These are phyloP conservation scores for Malbranchea cinnamomea DNA, from an alignment of 2,329 filamentous ascomycete species.

Conservation along the genomic window DNA sequence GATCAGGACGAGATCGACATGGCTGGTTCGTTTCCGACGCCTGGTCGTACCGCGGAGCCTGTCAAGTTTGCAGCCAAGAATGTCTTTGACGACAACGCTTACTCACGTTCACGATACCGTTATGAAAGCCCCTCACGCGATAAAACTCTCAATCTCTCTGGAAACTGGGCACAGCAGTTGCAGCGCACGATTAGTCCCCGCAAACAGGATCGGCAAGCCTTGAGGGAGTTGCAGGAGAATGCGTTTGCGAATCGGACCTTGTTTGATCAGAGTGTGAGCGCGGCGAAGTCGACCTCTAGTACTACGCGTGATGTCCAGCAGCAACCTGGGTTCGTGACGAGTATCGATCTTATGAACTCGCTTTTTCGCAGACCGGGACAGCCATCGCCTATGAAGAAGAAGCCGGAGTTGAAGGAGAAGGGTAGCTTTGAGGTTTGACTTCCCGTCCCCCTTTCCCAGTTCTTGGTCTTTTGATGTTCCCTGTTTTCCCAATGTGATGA, in stretches of 20 bases:
- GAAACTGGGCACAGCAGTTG: constrained; percentile 88
- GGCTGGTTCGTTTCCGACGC: constrained; percentile 62
- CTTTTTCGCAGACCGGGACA: constrained; percentile 57
- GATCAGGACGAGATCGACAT: constrained; percentile 61
- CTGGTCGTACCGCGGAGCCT: constrained; percentile 59
- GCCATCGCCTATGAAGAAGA: constrained; percentile 40
- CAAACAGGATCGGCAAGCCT: constrained; percentile 70
- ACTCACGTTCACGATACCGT: no score
- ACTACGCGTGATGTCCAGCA: no score
- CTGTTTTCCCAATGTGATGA: constrained; percentile 34
- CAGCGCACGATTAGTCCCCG: constrained; percentile 86
- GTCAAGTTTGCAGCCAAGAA: constrained; percentile 13
- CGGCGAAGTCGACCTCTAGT: no score
- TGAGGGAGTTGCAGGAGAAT: constrained; percentile 50
- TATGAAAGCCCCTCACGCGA: constrained; percentile 42
- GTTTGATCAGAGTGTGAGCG: no score
- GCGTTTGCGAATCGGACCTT: constrained; percentile 38
- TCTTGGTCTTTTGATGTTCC: constrained; percentile 28
- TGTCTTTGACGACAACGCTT: constrained; percentile 8
- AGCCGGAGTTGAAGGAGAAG: constrained; percentile 41
- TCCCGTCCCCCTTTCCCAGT: no score
- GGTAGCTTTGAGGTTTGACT: constrained; percentile 87
- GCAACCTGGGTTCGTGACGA: constrained; percentile 58
- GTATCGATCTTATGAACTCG: constrained; percentile 93
- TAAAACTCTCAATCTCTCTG: constrained; percentile 42